Evolutionary conservation across 768 basidiomycete genomes (phyloP), one percentile per base, ranked within the genome.

Genomic region (Macrolepiota albuminosa): DNA sequence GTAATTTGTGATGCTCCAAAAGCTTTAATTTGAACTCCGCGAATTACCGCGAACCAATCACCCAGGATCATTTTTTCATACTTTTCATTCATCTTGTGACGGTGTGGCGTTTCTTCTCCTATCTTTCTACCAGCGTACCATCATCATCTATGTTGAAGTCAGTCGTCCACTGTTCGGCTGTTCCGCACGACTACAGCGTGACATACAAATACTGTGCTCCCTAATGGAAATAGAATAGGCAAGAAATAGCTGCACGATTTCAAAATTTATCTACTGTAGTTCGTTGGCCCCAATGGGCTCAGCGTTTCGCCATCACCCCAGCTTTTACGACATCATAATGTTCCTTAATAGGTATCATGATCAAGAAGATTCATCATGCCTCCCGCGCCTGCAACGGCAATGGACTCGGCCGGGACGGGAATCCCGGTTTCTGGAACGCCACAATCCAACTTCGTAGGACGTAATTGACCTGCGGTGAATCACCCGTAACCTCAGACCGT

Each of bases 11-110:
- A 37, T 39, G 39, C 13, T 26, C 31, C 48, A 33, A 29, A 54
- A 42, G 39, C 37, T 42, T 43, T 21, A 8, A 57, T 54, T 54
- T n/a, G 29, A 57, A 57, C 56, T 57, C 56, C 56, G 56, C 56
- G 48, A n/a, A 10, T 31, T 54, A 5, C 49, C 49, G 49, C 49
- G 48, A 49, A 16, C 48, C 21, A 18, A 18, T 48, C 21, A 16
- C 31, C 5, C 29, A 29, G 4, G 29, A 16, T 48, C 31, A 33
- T n/a, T 4, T 21, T 10, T n/a, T 4, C n/a, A 4, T 21, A 5
- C n/a, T 50, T 50, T 50, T 34, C 50, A 51, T 51, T 14, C 49
- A 34, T 36, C 37, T 37, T 6, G 37, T 54, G 18, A 40, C 3
- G 29, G 26, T 54, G 54, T 54, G 54, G 54, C 54, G 54, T 54